Base-by-base conservation (phyloP, 73 alveolate species). In the Paramecium bursaria region DNA sequence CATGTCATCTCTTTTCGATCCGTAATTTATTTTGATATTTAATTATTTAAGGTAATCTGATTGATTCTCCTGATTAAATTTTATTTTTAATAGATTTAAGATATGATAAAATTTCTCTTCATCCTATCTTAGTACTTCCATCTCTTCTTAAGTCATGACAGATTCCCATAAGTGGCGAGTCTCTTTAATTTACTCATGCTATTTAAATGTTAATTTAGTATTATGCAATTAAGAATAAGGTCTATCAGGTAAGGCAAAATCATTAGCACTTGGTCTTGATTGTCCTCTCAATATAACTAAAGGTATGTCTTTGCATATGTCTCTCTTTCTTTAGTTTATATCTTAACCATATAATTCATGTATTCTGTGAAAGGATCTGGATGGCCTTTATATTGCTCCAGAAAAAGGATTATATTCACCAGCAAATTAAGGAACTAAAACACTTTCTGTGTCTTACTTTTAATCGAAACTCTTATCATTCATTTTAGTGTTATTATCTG, bases 1-100 rank as follows among this genome's bases (percentile, higher is more conserved):
- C 75, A 79, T 42, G 30, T 79, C 89, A 55, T 52, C 67, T 79
- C 76, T 53, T 53, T 61, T 53, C 0, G 89, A 79, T 23, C 50
- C n/a, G 23, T 79, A 42, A 2, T 54, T 61, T 42, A 79, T 23
- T 14, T 79, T 73, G 7, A 79, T 4, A 48, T 79, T 79, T 7
- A 52, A 55, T 4, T 53, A 42, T 11, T 79, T 79, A 33, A 79
- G 46, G 31, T 79, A 79, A 30, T 79, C 76, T 79, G 75, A 61
- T 42, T 74, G 31, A 27, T 79, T 80, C 19, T 79, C 89, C 13
- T 31, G 54, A 19, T 61, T 73, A 26, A 79, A 79, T 55, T 79
- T 79, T 31, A 61, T 31, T 21, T 54, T 79, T 22, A 79, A 26
- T 1, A 79, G 53, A 21, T 53, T 54, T 2, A 79, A 42, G 10